A percentile compares a stretch with the other conserved stretches of the same genome.
Evolutionary conservation across 1,284 basidiomycete genomes (phyloP).

Genomic region (Trichosporon inkin): DNA sequence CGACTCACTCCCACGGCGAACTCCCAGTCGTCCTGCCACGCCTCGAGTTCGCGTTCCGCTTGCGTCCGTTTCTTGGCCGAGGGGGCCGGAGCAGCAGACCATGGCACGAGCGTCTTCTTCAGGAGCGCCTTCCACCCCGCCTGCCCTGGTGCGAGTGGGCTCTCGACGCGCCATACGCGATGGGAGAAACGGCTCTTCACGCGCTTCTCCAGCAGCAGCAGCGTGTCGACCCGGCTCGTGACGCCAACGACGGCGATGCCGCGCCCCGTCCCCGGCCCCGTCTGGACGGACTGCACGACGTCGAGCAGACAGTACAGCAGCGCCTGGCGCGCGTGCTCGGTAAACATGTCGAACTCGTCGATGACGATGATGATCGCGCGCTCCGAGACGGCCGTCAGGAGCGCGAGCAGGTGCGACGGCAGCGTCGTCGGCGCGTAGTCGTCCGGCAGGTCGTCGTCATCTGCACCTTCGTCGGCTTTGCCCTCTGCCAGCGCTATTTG

Average conservation of each 20-base stretch:
- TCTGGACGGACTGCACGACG: constrained; percentile 53
- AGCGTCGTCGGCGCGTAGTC: constrained; percentile 55
- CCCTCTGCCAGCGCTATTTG: constrained; percentile 57
- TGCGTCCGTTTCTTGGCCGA: constrained; percentile 49
- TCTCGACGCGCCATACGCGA: constrained; percentile 70
- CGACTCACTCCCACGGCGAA: constrained; percentile 56
- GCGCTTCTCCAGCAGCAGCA: constrained; percentile 83
- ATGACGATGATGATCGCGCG: constrained; percentile 76
- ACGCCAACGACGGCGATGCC: constrained; percentile 80
- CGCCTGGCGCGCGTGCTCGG: constrained; percentile 78
- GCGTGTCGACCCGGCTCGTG: constrained; percentile 77
- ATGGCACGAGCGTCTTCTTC: constrained; percentile 51
- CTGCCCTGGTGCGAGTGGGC: constrained; percentile 54
- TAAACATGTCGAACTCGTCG: constrained; percentile 87
- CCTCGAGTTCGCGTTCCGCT: constrained; percentile 24
- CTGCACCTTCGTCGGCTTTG: constrained; percentile 38
- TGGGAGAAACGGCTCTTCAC: constrained; percentile 95
- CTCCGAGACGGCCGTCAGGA: constrained; percentile 72
- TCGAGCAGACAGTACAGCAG: constrained; percentile 76
- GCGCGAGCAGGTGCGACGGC: constrained; percentile 70
- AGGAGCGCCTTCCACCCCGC: constrained; percentile 56
- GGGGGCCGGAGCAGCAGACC: constrained; percentile 25
- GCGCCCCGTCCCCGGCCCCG: constrained; percentile 43
- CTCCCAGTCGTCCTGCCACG: constrained; percentile 56
- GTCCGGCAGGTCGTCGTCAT: constrained; percentile 49